Percentiles rank a stretch among this genome's conserved stretches.
Evolutionary conservation across 257 asterid species (phyloP).

Genomic region (Jacaranda copaia): DNA sequence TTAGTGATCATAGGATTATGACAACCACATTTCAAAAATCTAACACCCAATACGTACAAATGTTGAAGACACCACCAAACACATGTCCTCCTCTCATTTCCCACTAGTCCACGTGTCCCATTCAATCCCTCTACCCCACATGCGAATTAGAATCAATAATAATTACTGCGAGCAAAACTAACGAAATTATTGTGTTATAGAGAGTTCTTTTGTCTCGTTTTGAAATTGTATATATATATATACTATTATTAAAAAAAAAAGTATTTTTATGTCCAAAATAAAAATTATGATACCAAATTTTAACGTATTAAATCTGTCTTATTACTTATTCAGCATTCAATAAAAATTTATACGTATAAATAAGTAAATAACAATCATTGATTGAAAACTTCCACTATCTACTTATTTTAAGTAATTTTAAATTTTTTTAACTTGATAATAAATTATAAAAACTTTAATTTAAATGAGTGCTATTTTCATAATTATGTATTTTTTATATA

Average conservation of each 20-base stretch:
- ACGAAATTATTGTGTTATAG: not conserved
- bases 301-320: too few species aligned
- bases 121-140: slow-evolving; percentile 38
- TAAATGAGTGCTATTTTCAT: too few species aligned
- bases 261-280: too few species aligned
- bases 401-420: too few species aligned
- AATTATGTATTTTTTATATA: too few species aligned
- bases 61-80: slow-evolving; percentile 34
- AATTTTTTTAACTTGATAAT: too few species aligned
- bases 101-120: slow-evolving; percentile 47
- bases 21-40: not conserved
- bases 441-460: too few species aligned
- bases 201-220: not conserved
- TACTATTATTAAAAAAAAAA: not conserved
- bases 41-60: not conserved
- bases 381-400: too few species aligned
- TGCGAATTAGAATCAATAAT: slow-evolving; percentile 31
- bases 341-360: not conserved
- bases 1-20: not conserved
- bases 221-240: not conserved
- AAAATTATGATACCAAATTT: not conserved
- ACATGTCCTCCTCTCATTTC: slow-evolving; percentile 37
- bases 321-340: too few species aligned
- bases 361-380: too few species aligned
- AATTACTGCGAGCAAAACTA: slow-evolving; percentile 19